These are phyloP conservation scores for Pseudozyma hubeiensis DNA, from an alignment of 1,284 basidiomycete genomes.

Conservation along the genomic window DNA sequence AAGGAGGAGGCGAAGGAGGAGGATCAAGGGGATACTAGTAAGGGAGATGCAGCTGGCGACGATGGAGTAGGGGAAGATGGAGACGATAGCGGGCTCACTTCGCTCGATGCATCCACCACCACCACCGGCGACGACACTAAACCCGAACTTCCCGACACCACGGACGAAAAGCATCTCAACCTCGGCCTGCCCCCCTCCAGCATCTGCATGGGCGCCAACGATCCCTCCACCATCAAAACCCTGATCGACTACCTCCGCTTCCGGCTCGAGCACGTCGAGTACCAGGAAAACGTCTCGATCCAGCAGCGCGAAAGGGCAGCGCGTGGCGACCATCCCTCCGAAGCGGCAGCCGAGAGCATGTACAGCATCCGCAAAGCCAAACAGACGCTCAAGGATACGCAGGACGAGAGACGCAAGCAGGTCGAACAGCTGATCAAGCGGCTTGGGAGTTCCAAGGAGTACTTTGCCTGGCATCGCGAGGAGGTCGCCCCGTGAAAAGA, in stretches of 20 bases:
- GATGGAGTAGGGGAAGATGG: constrained; percentile 14
- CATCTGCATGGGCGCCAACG: constrained; percentile 53
- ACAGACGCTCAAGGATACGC: constrained; percentile 42
- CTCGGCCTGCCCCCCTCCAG: constrained; percentile 25
- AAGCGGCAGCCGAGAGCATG: constrained; percentile 27
- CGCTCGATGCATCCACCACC: constrained; percentile 12
- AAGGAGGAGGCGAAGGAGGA: constrained; percentile 8
- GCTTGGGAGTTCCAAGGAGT: constrained; percentile 39
- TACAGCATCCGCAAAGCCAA: constrained; percentile 44
- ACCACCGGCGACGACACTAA: constrained; percentile 7
- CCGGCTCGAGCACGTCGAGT: constrained; percentile 38
- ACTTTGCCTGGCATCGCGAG: constrained; percentile 54
- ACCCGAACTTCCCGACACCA: not conserved
- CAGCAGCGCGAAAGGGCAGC: constrained; percentile 33
- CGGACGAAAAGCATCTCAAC: not conserved
- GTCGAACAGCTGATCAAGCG: constrained; percentile 36
- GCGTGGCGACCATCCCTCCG: not conserved
- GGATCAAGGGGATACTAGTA: constrained; percentile 11
- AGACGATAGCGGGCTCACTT: constrained; percentile 35
- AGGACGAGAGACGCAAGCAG: constrained; percentile 39
- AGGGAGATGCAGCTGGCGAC: not conserved
- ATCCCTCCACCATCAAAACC: constrained; percentile 31
- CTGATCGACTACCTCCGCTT: constrained; percentile 36
- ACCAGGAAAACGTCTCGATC: constrained; percentile 42
- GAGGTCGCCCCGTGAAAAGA: constrained; percentile 29